Evolutionary conservation across 1,284 basidiomycete species (phyloP).

Genomic region (Mycena citricolor): DNA sequence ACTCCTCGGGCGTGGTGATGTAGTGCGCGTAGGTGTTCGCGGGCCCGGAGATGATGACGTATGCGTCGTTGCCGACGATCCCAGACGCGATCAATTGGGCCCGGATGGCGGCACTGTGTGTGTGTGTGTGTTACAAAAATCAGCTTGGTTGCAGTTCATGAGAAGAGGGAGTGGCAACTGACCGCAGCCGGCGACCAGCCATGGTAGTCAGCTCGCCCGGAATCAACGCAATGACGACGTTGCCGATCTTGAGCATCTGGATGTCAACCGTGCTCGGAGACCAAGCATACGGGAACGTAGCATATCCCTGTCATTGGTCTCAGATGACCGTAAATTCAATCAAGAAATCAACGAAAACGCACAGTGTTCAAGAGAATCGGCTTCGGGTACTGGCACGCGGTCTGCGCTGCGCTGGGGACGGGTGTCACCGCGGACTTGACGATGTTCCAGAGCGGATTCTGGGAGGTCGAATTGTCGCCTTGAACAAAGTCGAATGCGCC

Average conservation of each 20-base stretch:
- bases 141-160: neutral
- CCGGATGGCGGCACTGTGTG: slow-evolving; percentile 65
- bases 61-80: slow-evolving; percentile 63
- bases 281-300: slow-evolving; percentile 74
- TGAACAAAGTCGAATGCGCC: slow-evolving; percentile 82
- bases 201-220: slow-evolving; percentile 58
- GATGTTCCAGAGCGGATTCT: slow-evolving; percentile 79
- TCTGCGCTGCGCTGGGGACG: slow-evolving; percentile 56
- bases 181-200: slow-evolving; percentile 60
- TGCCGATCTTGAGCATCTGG: slow-evolving; percentile 71
- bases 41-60: slow-evolving; percentile 76
- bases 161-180: neutral
- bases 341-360: slow-evolving; percentile 26
- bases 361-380: slow-evolving; percentile 76
- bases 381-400: slow-evolving; percentile 75
- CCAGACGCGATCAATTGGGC: slow-evolving; percentile 61
- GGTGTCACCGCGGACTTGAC: slow-evolving; percentile 67
- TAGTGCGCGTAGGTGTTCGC: slow-evolving; percentile 83
- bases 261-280: slow-evolving; percentile 74
- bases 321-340: too few species aligned
- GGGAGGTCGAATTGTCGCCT: slow-evolving; percentile 53
- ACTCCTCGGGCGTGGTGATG: slow-evolving; percentile 74
- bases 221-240: slow-evolving; percentile 54
- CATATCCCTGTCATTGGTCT: slow-evolving; percentile 54
- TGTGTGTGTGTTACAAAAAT: too few species aligned